A percentile compares a stretch with the other conserved stretches of the same genome.
Evolutionary conservation across 805 yeast species (phyloP).

Genomic region (Candida palmyrensis): DNA sequence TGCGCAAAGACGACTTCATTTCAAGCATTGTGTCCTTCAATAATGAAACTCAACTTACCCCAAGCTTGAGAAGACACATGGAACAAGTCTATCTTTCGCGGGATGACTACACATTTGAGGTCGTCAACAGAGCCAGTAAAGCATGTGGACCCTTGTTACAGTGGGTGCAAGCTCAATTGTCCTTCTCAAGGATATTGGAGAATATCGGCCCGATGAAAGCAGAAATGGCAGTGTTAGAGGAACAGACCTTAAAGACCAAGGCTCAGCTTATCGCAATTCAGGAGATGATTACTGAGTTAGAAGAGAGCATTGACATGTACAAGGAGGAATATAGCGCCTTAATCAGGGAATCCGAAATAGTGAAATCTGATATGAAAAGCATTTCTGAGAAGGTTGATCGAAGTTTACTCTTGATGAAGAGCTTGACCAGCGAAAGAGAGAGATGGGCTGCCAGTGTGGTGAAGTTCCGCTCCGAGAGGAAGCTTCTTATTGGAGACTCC

Average conservation of each 20-base stretch:
- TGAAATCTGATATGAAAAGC: constrained; percentile 62
- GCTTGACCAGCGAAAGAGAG: constrained; percentile 58
- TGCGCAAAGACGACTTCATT: constrained; percentile 84
- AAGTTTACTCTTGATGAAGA: constrained; percentile 57
- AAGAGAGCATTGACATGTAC: constrained; percentile 60
- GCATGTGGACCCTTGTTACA: constrained; percentile 90
- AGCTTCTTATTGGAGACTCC: constrained; percentile 57
- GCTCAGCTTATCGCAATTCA: constrained; percentile 71
- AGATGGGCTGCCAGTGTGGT: constrained; percentile 69
- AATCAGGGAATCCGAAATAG: constrained; percentile 74
- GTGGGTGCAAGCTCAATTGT: constrained; percentile 89
- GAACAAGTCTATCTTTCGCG: constrained; percentile 54
- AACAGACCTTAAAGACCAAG: constrained; percentile 53
- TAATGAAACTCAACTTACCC: constrained; percentile 52
- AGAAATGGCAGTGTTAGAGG: constrained; percentile 60
- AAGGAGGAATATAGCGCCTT: constrained; percentile 64
- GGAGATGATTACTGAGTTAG: constrained; percentile 75
- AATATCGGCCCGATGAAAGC: constrained; percentile 66
- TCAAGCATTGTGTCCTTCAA: constrained; percentile 74
- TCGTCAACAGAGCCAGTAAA: constrained; percentile 84
- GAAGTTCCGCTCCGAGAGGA: constrained; percentile 42
- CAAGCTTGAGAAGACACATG: constrained; percentile 51
- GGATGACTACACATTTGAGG: constrained; percentile 61
- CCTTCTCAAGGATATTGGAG: constrained; percentile 66
- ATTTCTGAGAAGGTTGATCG: constrained; percentile 60